These are phyloP conservation scores for Coemansia sp. DNA, from an alignment of 192 early-diverging fungal species.

Conservation along the genomic window DNA sequence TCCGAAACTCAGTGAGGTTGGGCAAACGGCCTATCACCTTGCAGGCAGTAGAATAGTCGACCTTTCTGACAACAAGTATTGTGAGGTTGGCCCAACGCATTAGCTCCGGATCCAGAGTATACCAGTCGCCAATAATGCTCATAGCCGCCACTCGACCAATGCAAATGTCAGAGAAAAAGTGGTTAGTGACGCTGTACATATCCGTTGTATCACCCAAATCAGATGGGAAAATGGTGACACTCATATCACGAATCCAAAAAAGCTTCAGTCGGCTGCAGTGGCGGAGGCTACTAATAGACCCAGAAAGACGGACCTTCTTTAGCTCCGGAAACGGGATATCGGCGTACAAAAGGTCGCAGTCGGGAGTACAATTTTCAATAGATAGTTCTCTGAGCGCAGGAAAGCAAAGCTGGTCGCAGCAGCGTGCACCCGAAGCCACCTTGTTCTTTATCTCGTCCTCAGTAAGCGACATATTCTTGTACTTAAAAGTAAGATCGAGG, in stretches of 20 bases:
- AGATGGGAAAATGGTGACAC: neutral
- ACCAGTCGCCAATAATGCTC: neutral
- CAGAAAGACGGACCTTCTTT: neutral
- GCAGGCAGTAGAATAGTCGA: neutral
- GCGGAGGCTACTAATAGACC: neutral
- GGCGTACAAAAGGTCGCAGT: neutral
- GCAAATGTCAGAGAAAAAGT: neutral
- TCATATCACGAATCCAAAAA: neutral
- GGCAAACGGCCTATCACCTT: neutral
- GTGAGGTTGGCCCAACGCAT: neutral
- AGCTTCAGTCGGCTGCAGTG: constrained; percentile 5
- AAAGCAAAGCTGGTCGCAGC: neutral
- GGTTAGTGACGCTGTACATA: neutral
- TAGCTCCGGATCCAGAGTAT: neutral
- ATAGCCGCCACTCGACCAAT: neutral
- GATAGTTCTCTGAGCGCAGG: neutral
- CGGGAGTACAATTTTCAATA: neutral
- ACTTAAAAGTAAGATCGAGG: neutral
- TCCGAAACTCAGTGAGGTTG: neutral
- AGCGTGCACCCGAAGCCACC: neutral
- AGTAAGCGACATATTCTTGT: neutral
- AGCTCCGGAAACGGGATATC: neutral
- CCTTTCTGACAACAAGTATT: neutral
- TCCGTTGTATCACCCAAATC: no score
- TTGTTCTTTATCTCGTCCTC: neutral